Base-by-base conservation (phyloP, 2,329 filamentous ascomycete genomes). In the Phoma sp. region DNA sequence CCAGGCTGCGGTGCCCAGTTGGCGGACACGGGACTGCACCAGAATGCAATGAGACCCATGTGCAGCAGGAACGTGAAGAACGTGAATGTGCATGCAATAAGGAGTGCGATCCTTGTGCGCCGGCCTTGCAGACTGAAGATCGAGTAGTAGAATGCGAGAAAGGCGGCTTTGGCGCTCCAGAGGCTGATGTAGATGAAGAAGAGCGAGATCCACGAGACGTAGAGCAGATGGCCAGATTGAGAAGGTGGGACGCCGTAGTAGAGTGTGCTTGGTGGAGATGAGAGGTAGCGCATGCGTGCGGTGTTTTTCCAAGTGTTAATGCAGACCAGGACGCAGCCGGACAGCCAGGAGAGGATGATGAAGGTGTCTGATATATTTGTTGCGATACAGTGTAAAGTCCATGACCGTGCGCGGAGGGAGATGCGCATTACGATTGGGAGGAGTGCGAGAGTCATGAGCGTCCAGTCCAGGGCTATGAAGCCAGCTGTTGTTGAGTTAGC, bases 151-250 rank as follows among this genome's bases (percentile, higher is more conserved):
- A 72, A 64, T 11, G 68, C 68, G 15, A 71, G 60, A 42, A 71
- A 66, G 10, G 65, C 68, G 26, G 66, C 67, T 56, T 69, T 71
- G 37, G 59, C 49, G 37, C 60, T 53, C 67, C 68, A 71, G 2
- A 70, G 61, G 9, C 46, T 47, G 50, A 69, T 69, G 57, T 71
- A 70, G 48, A 71, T 69, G 61, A 68, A 71, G 60, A 68, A 70
- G 7, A 70, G 58, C 11, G 55, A 61, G 47, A 70, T 60, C 66
- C 67, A 72, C 26, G 68, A 72, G n/a, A 68, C 60, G 49, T 69
- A 63, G 37, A 72, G 66, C 7, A 71, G 55, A 45, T 71, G 67
- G 1, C 62, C 58, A 7, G 68, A 63, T 9, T 64, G 62, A 17
- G 38, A 5, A 25, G 54, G 21, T 7, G 66, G 68, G 14, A 69